These are phyloP conservation scores for Solanum lycopersicoides DNA, from an alignment of 257 asterid genomes.

Conservation along the genomic window DNA sequence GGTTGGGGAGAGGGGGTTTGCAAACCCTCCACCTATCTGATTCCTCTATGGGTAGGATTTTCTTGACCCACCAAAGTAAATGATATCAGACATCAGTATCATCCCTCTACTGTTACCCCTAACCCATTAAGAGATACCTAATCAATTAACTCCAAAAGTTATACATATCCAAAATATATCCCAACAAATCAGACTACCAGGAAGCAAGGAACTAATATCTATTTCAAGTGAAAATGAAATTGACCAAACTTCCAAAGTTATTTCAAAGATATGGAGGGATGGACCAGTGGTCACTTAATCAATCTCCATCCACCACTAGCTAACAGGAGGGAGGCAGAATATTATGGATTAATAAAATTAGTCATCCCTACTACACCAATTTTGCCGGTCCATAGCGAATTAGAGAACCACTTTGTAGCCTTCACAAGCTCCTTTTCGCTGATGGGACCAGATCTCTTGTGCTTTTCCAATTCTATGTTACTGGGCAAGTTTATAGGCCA, in stretches of 20 bases:
- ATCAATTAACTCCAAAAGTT: neutral
- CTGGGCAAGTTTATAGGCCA: neutral
- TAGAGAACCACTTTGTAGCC: neutral
- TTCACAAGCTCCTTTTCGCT: neutral
- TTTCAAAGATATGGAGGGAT: neutral
- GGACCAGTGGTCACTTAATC: neutral
- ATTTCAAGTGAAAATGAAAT: neutral
- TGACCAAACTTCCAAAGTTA: neutral
- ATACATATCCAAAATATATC: neutral
- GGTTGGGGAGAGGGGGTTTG: neutral
- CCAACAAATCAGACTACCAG: neutral
- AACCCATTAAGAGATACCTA: neutral
- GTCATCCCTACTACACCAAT: neutral
- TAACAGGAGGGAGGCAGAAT: neutral
- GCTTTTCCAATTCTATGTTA: neutral
- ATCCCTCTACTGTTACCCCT: neutral
- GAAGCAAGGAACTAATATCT: neutral
- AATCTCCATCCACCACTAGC: neutral
- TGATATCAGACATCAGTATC: neutral
- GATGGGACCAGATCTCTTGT: neutral
- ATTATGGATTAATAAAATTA: neutral
- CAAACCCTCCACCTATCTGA: neutral
- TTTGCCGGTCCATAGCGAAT: neutral
- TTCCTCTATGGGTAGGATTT: neutral
- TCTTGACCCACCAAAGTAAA: neutral